These are phyloP conservation scores for Vitis hybrid DNA, from an alignment of 177 flowering plant species.

Conservation along the genomic window DNA sequence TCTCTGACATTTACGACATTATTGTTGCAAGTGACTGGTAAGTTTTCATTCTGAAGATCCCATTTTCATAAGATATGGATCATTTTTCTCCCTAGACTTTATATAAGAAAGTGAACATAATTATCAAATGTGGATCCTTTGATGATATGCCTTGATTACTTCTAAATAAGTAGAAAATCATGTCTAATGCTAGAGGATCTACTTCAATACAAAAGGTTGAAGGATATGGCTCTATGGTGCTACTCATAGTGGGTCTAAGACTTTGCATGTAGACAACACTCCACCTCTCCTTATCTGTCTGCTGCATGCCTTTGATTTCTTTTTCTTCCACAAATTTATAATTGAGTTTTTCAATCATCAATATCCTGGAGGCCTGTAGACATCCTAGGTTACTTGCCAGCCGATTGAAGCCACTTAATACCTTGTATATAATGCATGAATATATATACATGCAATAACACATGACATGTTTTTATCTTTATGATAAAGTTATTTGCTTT, in stretches of 20 bases:
- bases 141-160: background rate
- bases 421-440: conserved; percentile 9
- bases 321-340: background rate
- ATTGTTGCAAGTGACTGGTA: conserved; percentile 77
- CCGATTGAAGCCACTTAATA: conserved; percentile 1
- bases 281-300: background rate
- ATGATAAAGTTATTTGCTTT: conserved; percentile 6
- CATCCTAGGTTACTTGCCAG: conserved; percentile 2
- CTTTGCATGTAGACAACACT: conserved; percentile 3
- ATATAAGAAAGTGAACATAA: background rate
- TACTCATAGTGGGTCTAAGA: background rate
- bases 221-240: background rate
- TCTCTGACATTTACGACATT: conserved; percentile 46
- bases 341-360: background rate
- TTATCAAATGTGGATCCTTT: background rate
- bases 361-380: conserved; percentile 6
- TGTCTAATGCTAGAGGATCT: background rate
- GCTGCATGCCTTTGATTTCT: background rate
- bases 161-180: background rate
- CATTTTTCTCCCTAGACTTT: background rate
- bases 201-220: background rate
- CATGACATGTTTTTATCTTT: conserved; percentile 4
- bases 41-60: background rate
- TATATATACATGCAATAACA: conserved; percentile 4
- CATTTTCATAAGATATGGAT: background rate